Evolutionary conservation across 129 eudicot genomes (phyloP), one percentile per base, ranked within the genome.

Genomic region (Kitagawia praeruptora): DNA sequence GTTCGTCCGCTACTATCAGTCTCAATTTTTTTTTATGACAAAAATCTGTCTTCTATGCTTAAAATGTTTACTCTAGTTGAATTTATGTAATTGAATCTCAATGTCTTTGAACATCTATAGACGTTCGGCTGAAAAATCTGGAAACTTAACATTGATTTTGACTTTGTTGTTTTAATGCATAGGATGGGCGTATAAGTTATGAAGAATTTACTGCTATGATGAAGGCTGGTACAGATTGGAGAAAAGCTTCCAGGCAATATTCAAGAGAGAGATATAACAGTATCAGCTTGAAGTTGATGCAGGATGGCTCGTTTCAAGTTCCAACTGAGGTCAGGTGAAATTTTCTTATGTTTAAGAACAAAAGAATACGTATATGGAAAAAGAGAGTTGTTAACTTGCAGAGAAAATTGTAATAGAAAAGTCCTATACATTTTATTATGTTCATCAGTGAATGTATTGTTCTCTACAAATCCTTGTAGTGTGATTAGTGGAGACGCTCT

Each of bases 141-240:
- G 54, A 73, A 12, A 1, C 54, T 44, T 73, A 51, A 75, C 37
- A 23, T 37, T 38, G 75, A 0, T 31, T 38, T 76, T 38, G 75
- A 0, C 15, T 70, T 76, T 42, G 6, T 63, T 64, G 56, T 64
- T 49, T 46, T 27, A 51, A 83, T 77, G 77, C 77, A 79, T 83
- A 91, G 97, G 97, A 92, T 75, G 97, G 97, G 27, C 95, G 91
- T 42, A 92, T 92, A 54, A 92, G 97, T 84, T 92, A 85, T 8
- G 95, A 88, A 45, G 97, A 92, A 83, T 92, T 92, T 85, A 90
- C 86, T 76, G 80, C 92, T 27, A 92, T 92, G 97, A 92, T 92
- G 97, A 92, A 92, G 79, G 89, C 97, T 2, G 97, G 95, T 51
- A 92, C 95, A 4, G 97, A 92, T 83, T 88, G 97, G 97, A 85